Evolutionary conservation across 2,329 filamentous ascomycete genomes (phyloP), one percentile per base, ranked within the genome.

Genomic region (Coniochaeta sp.): DNA sequence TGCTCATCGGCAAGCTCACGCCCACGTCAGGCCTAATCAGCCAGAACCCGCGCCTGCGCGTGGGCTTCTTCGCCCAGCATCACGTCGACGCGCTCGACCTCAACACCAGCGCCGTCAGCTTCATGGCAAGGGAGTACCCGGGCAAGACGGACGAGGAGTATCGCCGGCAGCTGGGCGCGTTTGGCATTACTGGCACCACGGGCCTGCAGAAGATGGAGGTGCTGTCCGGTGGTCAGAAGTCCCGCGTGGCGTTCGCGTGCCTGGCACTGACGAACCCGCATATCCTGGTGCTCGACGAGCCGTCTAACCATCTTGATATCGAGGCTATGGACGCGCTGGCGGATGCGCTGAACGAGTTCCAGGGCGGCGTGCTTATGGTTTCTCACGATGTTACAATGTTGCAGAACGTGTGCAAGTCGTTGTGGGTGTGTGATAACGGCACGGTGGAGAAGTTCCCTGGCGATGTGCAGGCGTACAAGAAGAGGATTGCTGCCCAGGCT

Each of bases 301-400:
- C 94, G 67, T 96, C 90, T 57, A 99, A 99, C 76, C 94, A 99
- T 71, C 76, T 99, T 62, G 94, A 99, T 82, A 97, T 99, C 61
- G 94, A 99, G 70, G 94, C 94, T 57, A 96, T 99, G 94, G 94
- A 99, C 68, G 92, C 94, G 10, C 76, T 99, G 50, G 86, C 89
- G 4, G 83, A 86, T 27, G 94, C 94, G 14, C 76, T 99, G 60
- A 80, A 83, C 60, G 82, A 85, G 57, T 99, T 97, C 73, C 81
- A 95, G 72, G 94, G 94, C 55, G 94, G 94, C 67, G 91, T 99
- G 52, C 75, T 99, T 62, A 97, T 99, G 91, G 94, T 99, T 52
- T 95, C 89, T 64, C 94, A 99, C 86, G 94, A 99, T 67, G 94
- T 99, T 50, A 97, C 94, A 1, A 96, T 99, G 90, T 70, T 99